Conservation (phyloP, 2,329 filamentous ascomycete species). For the Fusarium abutilonis region DNA sequence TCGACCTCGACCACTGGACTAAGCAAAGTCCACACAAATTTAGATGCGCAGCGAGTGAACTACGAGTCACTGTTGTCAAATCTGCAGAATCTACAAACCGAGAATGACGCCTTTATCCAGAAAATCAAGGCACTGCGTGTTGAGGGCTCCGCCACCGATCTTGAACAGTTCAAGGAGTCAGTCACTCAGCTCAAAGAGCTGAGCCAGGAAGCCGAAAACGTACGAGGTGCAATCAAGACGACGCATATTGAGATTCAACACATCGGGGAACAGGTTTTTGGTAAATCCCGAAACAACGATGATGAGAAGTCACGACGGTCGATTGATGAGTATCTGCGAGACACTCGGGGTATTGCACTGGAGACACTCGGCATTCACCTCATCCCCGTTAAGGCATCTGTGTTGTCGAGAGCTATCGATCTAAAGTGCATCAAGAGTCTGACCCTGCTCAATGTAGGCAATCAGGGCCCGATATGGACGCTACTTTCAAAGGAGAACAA, state of each 20-base stretch:
- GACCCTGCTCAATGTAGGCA: conserved; percentile 71
- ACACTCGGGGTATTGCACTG: conserved; percentile 67
- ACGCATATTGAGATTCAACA: conserved; percentile 53
- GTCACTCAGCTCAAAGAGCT: conserved; percentile 46
- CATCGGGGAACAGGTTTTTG: conserved; percentile 43
- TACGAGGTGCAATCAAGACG: conserved; percentile 50
- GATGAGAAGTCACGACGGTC: conserved; percentile 38
- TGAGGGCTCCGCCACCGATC: conserved; percentile 37
- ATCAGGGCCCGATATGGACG: conserved; percentile 69
- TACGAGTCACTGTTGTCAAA: conserved; percentile 49
- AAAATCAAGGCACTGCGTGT: conserved; percentile 46
- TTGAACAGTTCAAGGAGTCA: conserved; percentile 42
- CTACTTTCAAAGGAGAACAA: conserved; percentile 65
- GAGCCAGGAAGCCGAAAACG: conserved; percentile 47
- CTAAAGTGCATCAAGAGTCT: conserved; percentile 65
- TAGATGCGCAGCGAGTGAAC: conserved; percentile 48
- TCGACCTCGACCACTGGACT: background rate
- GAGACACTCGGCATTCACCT: conserved; percentile 65
- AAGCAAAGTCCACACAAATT: conserved; percentile 21
- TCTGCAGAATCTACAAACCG: conserved; percentile 47
- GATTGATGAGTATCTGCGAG: conserved; percentile 64
- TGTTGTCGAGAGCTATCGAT: conserved; percentile 66
- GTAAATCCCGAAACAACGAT: conserved; percentile 23
- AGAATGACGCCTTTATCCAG: conserved; percentile 45
- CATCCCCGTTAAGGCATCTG: conserved; percentile 68